Evolutionary conservation across 768 basidiomycete genomes (phyloP).

Genomic region (Calocera viscosa): DNA sequence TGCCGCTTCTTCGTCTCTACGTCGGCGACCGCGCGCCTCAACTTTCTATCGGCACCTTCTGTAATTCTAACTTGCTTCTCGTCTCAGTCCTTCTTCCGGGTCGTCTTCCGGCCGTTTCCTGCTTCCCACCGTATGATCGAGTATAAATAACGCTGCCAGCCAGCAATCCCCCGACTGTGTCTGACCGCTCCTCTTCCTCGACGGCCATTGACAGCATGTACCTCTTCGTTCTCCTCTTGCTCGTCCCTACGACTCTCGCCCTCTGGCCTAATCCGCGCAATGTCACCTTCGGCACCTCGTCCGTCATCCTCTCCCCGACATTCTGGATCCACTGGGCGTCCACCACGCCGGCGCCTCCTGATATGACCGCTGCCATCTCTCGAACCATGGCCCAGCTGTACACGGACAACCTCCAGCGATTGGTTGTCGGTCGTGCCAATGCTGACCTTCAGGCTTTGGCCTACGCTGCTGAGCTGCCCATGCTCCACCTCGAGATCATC

Average conservation of each 20-base stretch:
- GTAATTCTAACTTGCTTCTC: neutral
- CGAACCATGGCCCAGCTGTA: conserved; percentile 8
- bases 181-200: neutral
- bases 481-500: conserved; percentile 7
- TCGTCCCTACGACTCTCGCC: neutral
- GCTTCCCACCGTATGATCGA: neutral
- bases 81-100: neutral
- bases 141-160: neutral
- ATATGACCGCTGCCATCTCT: conserved; percentile 12
- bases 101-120: neutral
- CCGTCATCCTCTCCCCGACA: conserved; percentile 12
- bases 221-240: neutral
- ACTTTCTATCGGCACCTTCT: neutral
- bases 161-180: neutral
- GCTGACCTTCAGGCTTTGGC: conserved; percentile 10
- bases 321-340: conserved; percentile 10
- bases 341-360: conserved; percentile 10
- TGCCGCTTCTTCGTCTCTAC: neutral
- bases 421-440: conserved; percentile 14
- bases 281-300: conserved; percentile 1
- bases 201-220: neutral
- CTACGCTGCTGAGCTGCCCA: conserved; percentile 7
- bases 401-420: conserved; percentile 13
- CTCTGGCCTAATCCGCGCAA: conserved; percentile 14
- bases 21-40: neutral